These are phyloP conservation scores for Parachlorella kessleri DNA, from an alignment of 139 green algal species.

Conservation along the genomic window DNA sequence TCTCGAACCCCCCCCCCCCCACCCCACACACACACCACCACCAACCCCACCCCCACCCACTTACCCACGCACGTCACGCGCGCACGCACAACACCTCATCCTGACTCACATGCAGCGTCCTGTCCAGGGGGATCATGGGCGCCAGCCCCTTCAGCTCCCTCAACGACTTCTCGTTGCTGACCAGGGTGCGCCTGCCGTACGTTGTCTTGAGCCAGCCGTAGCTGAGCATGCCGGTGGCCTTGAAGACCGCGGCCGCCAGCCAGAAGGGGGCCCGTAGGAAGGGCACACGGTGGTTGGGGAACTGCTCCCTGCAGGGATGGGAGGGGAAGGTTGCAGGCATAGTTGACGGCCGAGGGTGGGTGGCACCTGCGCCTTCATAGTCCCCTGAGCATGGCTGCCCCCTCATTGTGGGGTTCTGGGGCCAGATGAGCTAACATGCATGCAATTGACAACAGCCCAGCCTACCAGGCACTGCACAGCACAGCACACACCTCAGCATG, in stretches of 20 bases:
- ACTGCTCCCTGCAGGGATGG: slow-evolving; percentile 3
- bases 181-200: not conserved
- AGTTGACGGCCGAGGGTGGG: not conserved
- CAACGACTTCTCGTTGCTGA: slow-evolving; percentile 3
- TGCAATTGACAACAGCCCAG: not conserved
- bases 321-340: no score
- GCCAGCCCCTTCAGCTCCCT: slow-evolving; percentile 14
- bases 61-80: no score
- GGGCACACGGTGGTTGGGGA: slow-evolving; percentile 6
- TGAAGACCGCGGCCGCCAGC: not conserved
- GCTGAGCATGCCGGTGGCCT: not conserved
- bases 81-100: no score
- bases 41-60: no score
- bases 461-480: not conserved
- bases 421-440: not conserved
- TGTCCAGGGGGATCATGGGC: slow-evolving; percentile 6
- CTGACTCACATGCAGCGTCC: no score
- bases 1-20: no score
- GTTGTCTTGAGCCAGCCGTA: slow-evolving; percentile 5
- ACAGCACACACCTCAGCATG: slow-evolving; percentile 7
- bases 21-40: no score
- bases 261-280: not conserved
- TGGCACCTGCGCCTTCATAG: not conserved
- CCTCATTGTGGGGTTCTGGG: not conserved
- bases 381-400: not conserved